These are phyloP conservation scores for Emmonsiellopsis sp. DNA, from an alignment of 2,329 filamentous ascomycete species.

Conservation along the genomic window DNA sequence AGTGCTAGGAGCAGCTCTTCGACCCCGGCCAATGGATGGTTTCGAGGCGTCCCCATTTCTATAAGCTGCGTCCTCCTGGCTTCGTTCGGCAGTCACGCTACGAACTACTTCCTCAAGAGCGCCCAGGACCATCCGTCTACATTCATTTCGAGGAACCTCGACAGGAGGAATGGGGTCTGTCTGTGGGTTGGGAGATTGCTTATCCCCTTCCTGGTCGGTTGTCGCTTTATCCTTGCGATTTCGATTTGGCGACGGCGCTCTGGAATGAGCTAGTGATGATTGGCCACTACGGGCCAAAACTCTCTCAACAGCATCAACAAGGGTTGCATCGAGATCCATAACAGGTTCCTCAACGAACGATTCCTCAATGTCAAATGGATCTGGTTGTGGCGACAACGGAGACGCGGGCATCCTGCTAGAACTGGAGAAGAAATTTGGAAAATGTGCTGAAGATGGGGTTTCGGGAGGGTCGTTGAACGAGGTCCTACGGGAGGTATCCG, in stretches of 20 bases:
- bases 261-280: constrained; percentile 32
- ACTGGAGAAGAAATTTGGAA: constrained; percentile 20
- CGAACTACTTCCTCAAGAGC: constrained; percentile 49
- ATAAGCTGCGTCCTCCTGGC: constrained; percentile 30
- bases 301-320: constrained; percentile 50
- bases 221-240: constrained; percentile 25
- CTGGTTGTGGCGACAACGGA: background rate
- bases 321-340: constrained; percentile 49
- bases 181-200: constrained; percentile 5
- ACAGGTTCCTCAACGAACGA: constrained; percentile 46
- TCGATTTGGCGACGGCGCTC: constrained; percentile 33
- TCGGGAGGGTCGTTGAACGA: constrained; percentile 21
- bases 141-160: constrained; percentile 44
- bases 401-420: constrained; percentile 4
- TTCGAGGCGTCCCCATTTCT: constrained; percentile 17
- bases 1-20: constrained; percentile 21
- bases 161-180: constrained; percentile 23
- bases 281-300: constrained; percentile 40
- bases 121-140: constrained; percentile 46
- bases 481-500: constrained; percentile 14
- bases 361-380: constrained; percentile 34
- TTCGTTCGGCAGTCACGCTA: constrained; percentile 43
- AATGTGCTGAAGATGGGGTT: constrained; percentile 16
- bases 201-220: constrained; percentile 13
- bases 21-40: constrained; percentile 22